Base-by-base conservation (phyloP, 2,329 filamentous ascomycete species). In the Ophiostoma ips region DNA sequence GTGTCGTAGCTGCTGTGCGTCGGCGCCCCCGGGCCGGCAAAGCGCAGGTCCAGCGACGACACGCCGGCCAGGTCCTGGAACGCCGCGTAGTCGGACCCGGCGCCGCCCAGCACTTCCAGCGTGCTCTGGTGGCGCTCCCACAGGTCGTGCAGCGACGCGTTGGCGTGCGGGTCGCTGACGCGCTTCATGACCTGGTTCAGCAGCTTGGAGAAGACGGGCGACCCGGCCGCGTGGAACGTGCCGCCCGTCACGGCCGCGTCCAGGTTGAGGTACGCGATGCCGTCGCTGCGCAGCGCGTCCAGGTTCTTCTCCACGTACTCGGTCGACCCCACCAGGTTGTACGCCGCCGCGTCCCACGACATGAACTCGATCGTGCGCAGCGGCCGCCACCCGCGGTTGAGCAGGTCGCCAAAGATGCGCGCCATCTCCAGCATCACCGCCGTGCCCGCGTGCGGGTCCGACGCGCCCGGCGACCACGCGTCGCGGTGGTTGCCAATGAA, bases 301-400 rank as follows among this genome's bases (percentile, higher is more conserved):
- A 87, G 71, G 57, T 90, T 82, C 44, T 84, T 83, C 67, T 98
- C 92, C 43, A 98, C 92, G 60, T 84, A 90, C 64, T 98, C 92
- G 2, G 92, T 96, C 11, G 87, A 94, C 9, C 92, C 92, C 52
- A 95, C 85, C 43, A 92, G 70, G 64, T 95, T 95, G 69, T 95
- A 96, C 64, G 90, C 87, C 58, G 83, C 83, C 4, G 79, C 92
- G 63, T 98, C 92, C 92, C 92, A 98, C 33, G 87, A 95, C 61
- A 89, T 88, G 64, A 98, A 96, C 63, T 94, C 85, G 56, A 98
- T 94, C 3, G 87, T 94, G n/a, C 92, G 83, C 15, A 94, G 71
- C 1, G 92, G 92, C 24, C 85, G 77, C 92, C 92, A 98, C 49
- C 89, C 90, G 51, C 80, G 77, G 15, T 72, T 66, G 19, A 81